Evolutionary conservation across 2,329 filamentous ascomycete species (phyloP).

Genomic region (Incumbomyces lentus): DNA sequence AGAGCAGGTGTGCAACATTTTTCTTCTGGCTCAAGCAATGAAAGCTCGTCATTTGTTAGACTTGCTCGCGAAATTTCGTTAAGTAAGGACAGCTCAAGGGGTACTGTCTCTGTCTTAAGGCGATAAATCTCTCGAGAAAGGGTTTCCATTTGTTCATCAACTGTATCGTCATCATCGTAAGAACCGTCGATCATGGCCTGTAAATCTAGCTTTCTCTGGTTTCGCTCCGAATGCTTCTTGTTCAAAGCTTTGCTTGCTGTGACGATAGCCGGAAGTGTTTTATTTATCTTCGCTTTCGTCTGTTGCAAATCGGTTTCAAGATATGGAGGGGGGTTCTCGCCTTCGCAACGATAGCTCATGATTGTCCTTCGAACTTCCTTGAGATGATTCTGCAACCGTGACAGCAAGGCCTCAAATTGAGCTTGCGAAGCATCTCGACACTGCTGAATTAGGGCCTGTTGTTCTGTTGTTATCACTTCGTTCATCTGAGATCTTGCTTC

Average conservation of each 20-base stretch:
- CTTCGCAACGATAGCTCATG: constrained; percentile 6
- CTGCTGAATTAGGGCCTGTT: neutral
- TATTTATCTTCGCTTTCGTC: neutral
- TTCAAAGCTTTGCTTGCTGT: constrained; percentile 20
- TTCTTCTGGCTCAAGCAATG: neutral
- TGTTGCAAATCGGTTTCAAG: neutral
- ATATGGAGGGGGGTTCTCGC: neutral
- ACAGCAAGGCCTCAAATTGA: neutral
- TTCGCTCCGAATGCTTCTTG: constrained; percentile 28
- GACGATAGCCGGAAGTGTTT: neutral
- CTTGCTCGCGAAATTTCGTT: neutral
- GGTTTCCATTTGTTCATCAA: constrained; percentile 11
- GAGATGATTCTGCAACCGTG: neutral
- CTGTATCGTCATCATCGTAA: constrained; percentile 9
- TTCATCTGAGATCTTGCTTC: neutral
- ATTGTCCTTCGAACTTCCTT: constrained; percentile 1
- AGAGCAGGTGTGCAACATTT: neutral
- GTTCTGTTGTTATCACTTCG: neutral
- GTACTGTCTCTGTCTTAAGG: neutral
- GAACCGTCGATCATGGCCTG: constrained; percentile 7
- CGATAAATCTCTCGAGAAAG: constrained; percentile 5
- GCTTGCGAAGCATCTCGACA: neutral
- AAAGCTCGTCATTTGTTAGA: neutral
- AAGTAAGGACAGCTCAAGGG: neutral
- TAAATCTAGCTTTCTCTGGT: constrained; percentile 10